Evolutionary conservation across 371 early-diverging fungal species (phyloP).

Genomic region (Amoeboaphelidium occidentale): DNA sequence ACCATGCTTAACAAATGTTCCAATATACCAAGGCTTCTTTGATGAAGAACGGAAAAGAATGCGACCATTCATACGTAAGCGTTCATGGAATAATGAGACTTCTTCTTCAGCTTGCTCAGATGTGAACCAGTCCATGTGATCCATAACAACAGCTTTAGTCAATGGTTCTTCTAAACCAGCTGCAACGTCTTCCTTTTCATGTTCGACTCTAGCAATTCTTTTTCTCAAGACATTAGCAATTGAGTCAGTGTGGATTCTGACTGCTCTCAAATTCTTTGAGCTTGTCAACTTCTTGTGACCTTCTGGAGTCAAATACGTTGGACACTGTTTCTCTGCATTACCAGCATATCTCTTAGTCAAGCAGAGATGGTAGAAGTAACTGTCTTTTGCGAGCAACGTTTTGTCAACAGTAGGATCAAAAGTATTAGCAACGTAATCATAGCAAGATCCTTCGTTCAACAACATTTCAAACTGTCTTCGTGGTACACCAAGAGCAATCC

Average conservation of each 20-base stretch:
- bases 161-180: conserved; percentile 41
- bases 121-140: conserved; percentile 69
- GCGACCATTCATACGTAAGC: conserved; percentile 31
- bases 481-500: conserved; percentile 67
- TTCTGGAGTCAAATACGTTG: conserved; percentile 39
- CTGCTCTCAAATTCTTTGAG: conserved; percentile 23
- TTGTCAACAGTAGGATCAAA: conserved; percentile 42
- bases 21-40: conserved; percentile 53
- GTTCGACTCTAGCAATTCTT: too few relatives aligned
- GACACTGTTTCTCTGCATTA: conserved; percentile 19
- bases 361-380: conserved; percentile 60
- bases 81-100: conserved; percentile 31
- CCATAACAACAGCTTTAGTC: conserved; percentile 53
- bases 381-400: conserved; percentile 32
- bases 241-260: conserved; percentile 50
- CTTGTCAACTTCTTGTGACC: conserved; percentile 31
- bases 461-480: conserved; percentile 70
- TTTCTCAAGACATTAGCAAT: conserved; percentile 40
- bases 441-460: conserved; percentile 42
- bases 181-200: conserved; percentile 18
- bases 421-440: conserved; percentile 52
- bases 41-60: conserved; percentile 59
- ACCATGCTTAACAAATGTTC: conserved; percentile 33
- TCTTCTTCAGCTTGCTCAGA: conserved; percentile 31
- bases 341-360: conserved; percentile 38